Percentiles rank a stretch among this genome's conserved stretches.
phyloP scores from a whole-genome alignment of 2,329 filamentous ascomycete species.

The Aspergillus latus region DNA sequence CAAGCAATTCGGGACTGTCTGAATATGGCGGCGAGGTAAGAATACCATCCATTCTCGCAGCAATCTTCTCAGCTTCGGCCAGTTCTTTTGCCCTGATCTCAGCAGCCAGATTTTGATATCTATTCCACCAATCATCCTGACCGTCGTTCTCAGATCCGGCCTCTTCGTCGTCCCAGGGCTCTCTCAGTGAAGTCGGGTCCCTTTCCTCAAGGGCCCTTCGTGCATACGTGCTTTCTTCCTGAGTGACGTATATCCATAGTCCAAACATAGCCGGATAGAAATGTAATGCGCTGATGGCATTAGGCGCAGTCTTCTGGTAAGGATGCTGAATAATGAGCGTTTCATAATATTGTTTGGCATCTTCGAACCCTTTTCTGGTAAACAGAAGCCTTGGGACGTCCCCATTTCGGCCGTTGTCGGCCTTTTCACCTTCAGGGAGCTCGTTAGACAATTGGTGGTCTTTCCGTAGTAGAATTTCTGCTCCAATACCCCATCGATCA shows the following conservation, averaged over 20 bases:
- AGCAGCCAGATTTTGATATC: slow-evolving; percentile 36
- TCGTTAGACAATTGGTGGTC: slow-evolving; percentile 29
- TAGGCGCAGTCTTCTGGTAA: slow-evolving; percentile 61
- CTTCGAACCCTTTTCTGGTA: slow-evolving; percentile 53
- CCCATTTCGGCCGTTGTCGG: slow-evolving; percentile 5
- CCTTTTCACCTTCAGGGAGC: not conserved
- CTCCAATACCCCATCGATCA: slow-evolving; percentile 78
- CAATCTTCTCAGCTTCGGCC: slow-evolving; percentile 61
- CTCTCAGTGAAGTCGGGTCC: slow-evolving; percentile 25
- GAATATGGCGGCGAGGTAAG: slow-evolving; percentile 70
- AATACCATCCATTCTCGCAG: slow-evolving; percentile 67
- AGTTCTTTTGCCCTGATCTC: slow-evolving; percentile 55
- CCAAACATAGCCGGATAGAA: slow-evolving; percentile 82
- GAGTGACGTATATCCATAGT: slow-evolving; percentile 74
- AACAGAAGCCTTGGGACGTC: slow-evolving; percentile 34
- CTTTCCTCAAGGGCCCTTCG: slow-evolving; percentile 40
- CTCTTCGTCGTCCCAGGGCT: slow-evolving; percentile 35
- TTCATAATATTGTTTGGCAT: slow-evolving; percentile 71
- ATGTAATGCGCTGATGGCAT: slow-evolving; percentile 64
- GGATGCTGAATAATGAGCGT: slow-evolving; percentile 74
- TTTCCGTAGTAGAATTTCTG: slow-evolving; percentile 73
- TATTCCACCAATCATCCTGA: slow-evolving; percentile 29
- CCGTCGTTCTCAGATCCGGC: slow-evolving; percentile 24
- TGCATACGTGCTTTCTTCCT: slow-evolving; percentile 57
- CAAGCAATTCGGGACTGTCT: slow-evolving; percentile 64